phyloP scores from a whole-genome alignment of 2,329 filamentous ascomycete species.

The Penicillium rolfsii region DNA sequence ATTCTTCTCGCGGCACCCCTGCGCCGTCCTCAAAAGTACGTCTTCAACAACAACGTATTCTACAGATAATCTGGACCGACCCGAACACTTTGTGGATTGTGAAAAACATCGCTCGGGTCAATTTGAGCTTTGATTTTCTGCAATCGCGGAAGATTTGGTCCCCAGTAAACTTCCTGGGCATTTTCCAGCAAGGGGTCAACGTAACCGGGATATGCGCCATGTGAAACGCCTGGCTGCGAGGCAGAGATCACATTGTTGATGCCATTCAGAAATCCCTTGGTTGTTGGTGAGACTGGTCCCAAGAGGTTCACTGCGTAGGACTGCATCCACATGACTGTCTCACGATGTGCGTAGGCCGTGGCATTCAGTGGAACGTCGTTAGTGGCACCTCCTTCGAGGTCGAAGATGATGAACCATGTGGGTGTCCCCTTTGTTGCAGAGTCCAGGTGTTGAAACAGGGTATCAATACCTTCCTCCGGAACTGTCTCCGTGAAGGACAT shows the following conservation, averaged over 20 bases:
- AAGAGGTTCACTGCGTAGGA: slow-evolving; percentile 61
- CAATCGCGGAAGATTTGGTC: slow-evolving; percentile 54
- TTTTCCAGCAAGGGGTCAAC: slow-evolving; percentile 57
- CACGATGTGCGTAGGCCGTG: slow-evolving; percentile 66
- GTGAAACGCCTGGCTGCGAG: slow-evolving; percentile 40
- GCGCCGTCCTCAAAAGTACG: neutral
- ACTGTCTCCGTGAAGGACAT: slow-evolving; percentile 60
- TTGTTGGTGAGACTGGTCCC: slow-evolving; percentile 48
- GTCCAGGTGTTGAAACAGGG: slow-evolving; percentile 60
- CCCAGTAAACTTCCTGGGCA: slow-evolving; percentile 60
- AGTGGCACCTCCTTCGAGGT: slow-evolving; percentile 63
- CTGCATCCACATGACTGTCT: slow-evolving; percentile 67
- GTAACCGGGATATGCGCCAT: slow-evolving; percentile 66
- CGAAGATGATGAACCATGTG: slow-evolving; percentile 66
- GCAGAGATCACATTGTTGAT: slow-evolving; percentile 48
- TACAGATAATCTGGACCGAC: neutral
- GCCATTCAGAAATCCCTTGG: slow-evolving; percentile 56
- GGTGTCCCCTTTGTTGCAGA: slow-evolving; percentile 54
- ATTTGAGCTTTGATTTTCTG: slow-evolving; percentile 55
- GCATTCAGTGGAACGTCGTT: slow-evolving; percentile 59
- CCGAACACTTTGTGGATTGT: slow-evolving; percentile 59
- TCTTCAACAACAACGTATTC: no score
- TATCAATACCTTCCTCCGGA: slow-evolving; percentile 49
- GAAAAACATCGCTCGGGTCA: slow-evolving; percentile 60
- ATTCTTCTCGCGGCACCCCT: neutral